phyloP scores from a whole-genome alignment of 179 eudicot genomes.

The Pouteria campechiana region DNA sequence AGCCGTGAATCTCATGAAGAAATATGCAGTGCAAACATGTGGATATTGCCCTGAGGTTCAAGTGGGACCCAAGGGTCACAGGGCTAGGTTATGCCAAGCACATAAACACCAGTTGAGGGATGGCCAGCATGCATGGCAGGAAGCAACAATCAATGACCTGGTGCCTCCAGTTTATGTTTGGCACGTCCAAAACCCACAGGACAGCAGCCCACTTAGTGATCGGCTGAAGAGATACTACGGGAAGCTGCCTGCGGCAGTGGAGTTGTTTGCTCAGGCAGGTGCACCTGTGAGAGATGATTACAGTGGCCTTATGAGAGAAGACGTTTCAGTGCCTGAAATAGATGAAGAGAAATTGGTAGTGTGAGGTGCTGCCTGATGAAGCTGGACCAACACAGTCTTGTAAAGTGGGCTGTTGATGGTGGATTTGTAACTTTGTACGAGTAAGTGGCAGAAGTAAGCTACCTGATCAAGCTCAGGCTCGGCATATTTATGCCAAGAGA shows the following conservation, averaged over 20 bases:
- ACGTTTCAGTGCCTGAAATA: constrained; percentile 19
- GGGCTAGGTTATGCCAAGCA: constrained; percentile 34
- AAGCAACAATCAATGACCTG: constrained; percentile 30
- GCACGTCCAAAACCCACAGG: constrained; percentile 10
- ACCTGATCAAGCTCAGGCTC: too few relatives aligned
- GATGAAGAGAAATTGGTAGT: constrained; percentile 26
- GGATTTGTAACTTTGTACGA: too few relatives aligned
- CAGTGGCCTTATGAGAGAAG: constrained; percentile 19
- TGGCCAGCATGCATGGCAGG: constrained; percentile 46
- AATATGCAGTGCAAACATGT: constrained; percentile 31
- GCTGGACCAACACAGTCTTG: too few relatives aligned
- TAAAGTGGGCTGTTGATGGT: too few relatives aligned
- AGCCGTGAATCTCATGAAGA: constrained; percentile 18
- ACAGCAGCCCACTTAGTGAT: constrained; percentile 10
- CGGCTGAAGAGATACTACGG: constrained; percentile 28
- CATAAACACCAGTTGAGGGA: constrained; percentile 43
- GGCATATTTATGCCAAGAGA: too few relatives aligned
- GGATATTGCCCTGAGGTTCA: constrained; percentile 37
- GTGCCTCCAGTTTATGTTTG: constrained; percentile 30
- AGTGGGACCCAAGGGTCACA: constrained; percentile 39
- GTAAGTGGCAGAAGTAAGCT: too few relatives aligned
- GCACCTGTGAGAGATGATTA: constrained; percentile 16
- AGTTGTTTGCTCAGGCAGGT: constrained; percentile 23
- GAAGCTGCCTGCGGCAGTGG: constrained; percentile 30
- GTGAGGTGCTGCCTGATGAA: too few relatives aligned